Conservation (phyloP, 495 filamentous ascomycete species). For the Acidomyces sp. region DNA sequence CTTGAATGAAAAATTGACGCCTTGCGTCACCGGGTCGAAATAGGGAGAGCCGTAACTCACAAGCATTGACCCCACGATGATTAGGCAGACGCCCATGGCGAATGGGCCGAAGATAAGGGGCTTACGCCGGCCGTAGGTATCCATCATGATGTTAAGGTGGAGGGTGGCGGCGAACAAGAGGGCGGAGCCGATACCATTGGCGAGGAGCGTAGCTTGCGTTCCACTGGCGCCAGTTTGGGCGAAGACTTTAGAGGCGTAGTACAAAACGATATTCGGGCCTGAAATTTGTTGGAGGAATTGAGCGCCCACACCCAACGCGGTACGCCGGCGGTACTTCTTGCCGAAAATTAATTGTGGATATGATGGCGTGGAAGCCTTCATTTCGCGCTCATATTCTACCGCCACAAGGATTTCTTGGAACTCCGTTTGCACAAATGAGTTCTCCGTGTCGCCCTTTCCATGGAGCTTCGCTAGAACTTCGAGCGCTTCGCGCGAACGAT, state of each 20-base stretch:
- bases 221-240: background rate
- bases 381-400: background rate
- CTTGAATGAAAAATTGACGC: conserved; percentile 4
- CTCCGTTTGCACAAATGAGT: background rate
- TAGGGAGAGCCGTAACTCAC: conserved; percentile 1
- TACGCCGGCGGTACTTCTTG: conserved; percentile 1
- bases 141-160: conserved; percentile 1
- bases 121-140: conserved; percentile 4
- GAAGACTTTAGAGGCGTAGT: conserved; percentile 5
- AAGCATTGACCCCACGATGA: conserved; percentile 4
- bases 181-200: conserved; percentile 4
- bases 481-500: conserved; percentile 31
- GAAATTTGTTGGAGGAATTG: conserved; percentile 4
- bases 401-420: background rate
- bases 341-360: background rate
- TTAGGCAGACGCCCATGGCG: conserved; percentile 8
- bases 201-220: background rate
- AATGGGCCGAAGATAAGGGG: conserved; percentile 3
- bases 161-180: background rate
- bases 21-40: conserved; percentile 4
- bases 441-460: background rate
- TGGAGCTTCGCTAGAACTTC: background rate
- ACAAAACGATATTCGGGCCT: conserved; percentile 1
- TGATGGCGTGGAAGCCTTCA: background rate
- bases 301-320: background rate